phyloP scores from a whole-genome alignment of 1,284 basidiomycete species.

The Schizophyllum amplum region DNA sequence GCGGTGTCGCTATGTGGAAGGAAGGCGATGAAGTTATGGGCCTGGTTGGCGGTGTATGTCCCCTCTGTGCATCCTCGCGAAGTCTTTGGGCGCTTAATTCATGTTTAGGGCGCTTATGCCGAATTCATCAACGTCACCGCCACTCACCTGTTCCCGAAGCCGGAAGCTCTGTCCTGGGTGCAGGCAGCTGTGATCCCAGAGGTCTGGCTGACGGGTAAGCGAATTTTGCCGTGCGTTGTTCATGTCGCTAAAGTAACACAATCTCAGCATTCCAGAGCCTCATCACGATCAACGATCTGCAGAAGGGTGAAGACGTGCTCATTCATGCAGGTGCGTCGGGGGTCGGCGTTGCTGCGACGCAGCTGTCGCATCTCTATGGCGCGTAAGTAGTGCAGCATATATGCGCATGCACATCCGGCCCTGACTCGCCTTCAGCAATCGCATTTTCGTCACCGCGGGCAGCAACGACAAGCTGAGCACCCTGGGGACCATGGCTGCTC shows the following conservation, averaged over 20 bases:
- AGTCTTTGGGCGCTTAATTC: background rate
- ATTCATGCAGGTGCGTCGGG: constrained; percentile 85
- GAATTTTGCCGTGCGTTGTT: background rate
- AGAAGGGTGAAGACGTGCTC: constrained; percentile 70
- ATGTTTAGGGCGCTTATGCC: constrained; percentile 78
- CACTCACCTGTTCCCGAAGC: constrained; percentile 72
- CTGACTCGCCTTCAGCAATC: constrained; percentile 34
- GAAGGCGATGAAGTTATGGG: constrained; percentile 85
- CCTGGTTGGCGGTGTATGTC: constrained; percentile 29
- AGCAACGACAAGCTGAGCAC: constrained; percentile 79
- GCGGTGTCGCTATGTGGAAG: constrained; percentile 50
- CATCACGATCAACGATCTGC: constrained; percentile 61
- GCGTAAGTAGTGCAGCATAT: constrained; percentile 43
- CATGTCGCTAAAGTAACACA: background rate
- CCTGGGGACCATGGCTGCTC: constrained; percentile 55
- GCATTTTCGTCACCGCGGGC: constrained; percentile 81
- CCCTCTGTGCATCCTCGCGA: constrained; percentile 1
- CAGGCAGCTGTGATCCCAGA: constrained; percentile 86
- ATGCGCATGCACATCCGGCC: constrained; percentile 7
- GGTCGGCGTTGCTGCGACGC: constrained; percentile 73
- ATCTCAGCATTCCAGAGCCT: constrained; percentile 74
- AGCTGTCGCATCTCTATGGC: constrained; percentile 70
- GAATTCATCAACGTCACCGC: constrained; percentile 74
- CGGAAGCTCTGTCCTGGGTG: constrained; percentile 66
- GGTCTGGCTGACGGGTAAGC: constrained; percentile 75